These are phyloP conservation scores for Pichiaceae sp. DNA, from an alignment of 1,139 yeast species.

Conservation along the genomic window DNA sequence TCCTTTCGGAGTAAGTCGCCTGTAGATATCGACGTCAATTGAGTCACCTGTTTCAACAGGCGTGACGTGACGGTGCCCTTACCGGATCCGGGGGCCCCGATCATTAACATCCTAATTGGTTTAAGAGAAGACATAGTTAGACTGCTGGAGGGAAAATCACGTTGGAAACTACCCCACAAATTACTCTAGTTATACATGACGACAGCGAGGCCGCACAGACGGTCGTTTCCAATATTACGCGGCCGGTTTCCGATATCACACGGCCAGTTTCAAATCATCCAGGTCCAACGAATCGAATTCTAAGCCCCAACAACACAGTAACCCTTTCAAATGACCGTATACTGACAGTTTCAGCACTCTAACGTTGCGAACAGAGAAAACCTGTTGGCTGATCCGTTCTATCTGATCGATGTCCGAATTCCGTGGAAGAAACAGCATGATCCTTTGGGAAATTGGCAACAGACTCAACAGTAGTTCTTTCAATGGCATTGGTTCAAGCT, in stretches of 20 bases:
- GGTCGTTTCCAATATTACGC: no score
- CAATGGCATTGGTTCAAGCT: constrained; percentile 45
- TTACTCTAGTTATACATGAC: no score
- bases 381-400: constrained; percentile 33
- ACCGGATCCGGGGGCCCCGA: constrained; percentile 95
- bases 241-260: no score
- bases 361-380: constrained; percentile 36
- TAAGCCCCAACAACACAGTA: constrained; percentile 54
- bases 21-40: constrained; percentile 53
- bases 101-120: constrained; percentile 59
- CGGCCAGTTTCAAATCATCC: neutral
- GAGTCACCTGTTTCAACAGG: constrained; percentile 46
- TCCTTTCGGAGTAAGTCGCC: constrained; percentile 77
- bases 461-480: constrained; percentile 36
- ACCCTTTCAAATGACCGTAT: constrained; percentile 42
- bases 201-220: no score
- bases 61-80: constrained; percentile 82
- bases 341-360: constrained; percentile 39
- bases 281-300: constrained; percentile 10
- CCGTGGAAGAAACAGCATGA: constrained; percentile 71
- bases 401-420: constrained; percentile 56
- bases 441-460: constrained; percentile 36
- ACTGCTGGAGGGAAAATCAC: neutral
- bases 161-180: no score
- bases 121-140: constrained; percentile 8